A percentile compares a stretch with the other conserved stretches of the same genome.
Evolutionary conservation across 129 eudicot species (phyloP).

Genomic region (Calendula officinalis): DNA sequence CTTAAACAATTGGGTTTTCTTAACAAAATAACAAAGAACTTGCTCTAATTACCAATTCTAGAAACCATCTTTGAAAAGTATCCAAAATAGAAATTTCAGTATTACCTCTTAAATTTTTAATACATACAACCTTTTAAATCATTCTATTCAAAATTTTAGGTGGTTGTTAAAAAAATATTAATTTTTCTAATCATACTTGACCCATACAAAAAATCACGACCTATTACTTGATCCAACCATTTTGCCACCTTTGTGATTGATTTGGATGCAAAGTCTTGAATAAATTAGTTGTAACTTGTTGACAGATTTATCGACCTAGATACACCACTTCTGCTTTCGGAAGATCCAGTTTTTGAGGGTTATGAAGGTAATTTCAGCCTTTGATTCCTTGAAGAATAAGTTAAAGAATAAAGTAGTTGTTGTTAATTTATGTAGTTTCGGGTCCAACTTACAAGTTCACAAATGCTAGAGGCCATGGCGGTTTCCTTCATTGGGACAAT

Average conservation of each 20-base stretch:
- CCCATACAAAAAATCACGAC: neutral
- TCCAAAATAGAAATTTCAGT: too few species aligned
- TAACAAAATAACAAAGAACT: too few species aligned
- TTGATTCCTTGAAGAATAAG: neutral
- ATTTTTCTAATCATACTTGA: too few species aligned
- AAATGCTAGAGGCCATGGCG: slow-evolving; percentile 94
- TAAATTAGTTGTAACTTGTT: slow-evolving; percentile 2
- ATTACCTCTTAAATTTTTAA: too few species aligned
- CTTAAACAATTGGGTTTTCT: too few species aligned
- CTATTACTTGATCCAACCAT: neutral
- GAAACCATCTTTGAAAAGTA: too few species aligned
- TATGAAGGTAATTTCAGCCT: slow-evolving; percentile 67
- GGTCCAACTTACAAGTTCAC: slow-evolving; percentile 85
- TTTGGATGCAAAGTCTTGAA: neutral
- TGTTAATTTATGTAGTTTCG: slow-evolving; percentile 44
- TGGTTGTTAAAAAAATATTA: too few species aligned
- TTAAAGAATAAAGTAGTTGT: slow-evolving; percentile 7
- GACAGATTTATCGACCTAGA: slow-evolving; percentile 83
- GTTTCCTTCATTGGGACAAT: slow-evolving; percentile 85
- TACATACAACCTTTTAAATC: too few species aligned
- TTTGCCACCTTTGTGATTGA: neutral
- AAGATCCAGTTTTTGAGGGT: slow-evolving; percentile 88
- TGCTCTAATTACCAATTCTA: too few species aligned
- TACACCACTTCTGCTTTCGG: slow-evolving; percentile 80
- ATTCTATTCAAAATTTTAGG: too few species aligned